Evolutionary conservation across 1,284 basidiomycete genomes (phyloP).

Genomic region (Pulveroboletus ridleyi): DNA sequence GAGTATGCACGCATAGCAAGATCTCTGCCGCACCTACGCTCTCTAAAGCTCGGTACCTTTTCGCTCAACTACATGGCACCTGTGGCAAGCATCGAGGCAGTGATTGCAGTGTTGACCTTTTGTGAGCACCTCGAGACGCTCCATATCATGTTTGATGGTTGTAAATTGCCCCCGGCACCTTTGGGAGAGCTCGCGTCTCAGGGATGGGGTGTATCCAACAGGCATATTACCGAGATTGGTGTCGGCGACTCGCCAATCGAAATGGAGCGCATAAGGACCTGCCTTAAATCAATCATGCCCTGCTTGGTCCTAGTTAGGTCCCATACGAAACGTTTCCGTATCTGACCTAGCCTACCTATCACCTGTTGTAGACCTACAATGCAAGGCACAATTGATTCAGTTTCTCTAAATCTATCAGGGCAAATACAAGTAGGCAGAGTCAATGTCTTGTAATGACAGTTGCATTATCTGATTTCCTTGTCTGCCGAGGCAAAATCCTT

Average conservation of each 20-base stretch:
- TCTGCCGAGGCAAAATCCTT: conserved; percentile 59
- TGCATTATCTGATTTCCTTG: conserved; percentile 46
- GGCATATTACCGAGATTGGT: conserved; percentile 8
- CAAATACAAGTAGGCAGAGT: too few relatives aligned
- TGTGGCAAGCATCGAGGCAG: conserved; percentile 18
- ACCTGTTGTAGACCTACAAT: too few relatives aligned
- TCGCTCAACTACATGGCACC: neutral
- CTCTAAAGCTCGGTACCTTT: conserved; percentile 25
- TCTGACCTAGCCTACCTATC: too few relatives aligned
- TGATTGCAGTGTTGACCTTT: conserved; percentile 18
- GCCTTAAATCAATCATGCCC: conserved; percentile 25
- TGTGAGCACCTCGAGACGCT: conserved; percentile 26
- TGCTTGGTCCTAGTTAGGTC: conserved; percentile 13
- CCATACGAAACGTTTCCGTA: too few relatives aligned
- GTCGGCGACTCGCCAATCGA: conserved; percentile 27
- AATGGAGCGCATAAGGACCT: conserved; percentile 10
- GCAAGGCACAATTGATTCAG: too few relatives aligned
- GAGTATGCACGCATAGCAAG: conserved; percentile 20
- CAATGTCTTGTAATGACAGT: conserved; percentile 1
- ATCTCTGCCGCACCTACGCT: conserved; percentile 17
- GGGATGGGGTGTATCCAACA: conserved; percentile 19
- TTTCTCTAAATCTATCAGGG: too few relatives aligned
- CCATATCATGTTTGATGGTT: conserved; percentile 23
- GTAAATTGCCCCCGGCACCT: conserved; percentile 1
- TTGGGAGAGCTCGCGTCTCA: neutral